Evolutionary conservation across 257 asterid genomes (phyloP).

Genomic region (Scutellaria galericulata): DNA sequence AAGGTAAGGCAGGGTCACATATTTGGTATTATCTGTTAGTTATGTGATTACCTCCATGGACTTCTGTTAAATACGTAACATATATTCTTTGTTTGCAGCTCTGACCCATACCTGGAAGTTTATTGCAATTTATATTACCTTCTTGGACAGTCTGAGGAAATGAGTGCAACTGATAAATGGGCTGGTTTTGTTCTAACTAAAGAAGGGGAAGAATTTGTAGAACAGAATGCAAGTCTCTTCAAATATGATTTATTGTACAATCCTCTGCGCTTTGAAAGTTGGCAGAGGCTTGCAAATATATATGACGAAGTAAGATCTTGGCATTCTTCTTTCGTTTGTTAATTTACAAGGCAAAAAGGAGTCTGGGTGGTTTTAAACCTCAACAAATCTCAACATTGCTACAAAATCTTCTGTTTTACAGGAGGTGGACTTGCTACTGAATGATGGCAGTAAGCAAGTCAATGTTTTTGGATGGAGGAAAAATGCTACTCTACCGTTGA

Average conservation of each 20-base stretch:
- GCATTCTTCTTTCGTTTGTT: constrained; percentile 34
- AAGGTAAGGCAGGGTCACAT: constrained; percentile 51
- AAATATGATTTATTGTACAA: constrained; percentile 92
- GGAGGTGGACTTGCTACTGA: constrained; percentile 98
- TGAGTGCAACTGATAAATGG: constrained; percentile 96
- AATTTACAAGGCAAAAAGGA: constrained; percentile 22
- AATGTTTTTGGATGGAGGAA: constrained; percentile 92
- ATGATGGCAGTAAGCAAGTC: constrained; percentile 98
- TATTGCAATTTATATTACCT: constrained; percentile 86
- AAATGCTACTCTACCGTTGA: constrained; percentile 65
- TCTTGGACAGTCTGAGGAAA: constrained; percentile 92
- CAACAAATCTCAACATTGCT: constrained; percentile 25
- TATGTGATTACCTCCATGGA: constrained; percentile 33
- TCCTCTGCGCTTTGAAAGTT: constrained; percentile 90
- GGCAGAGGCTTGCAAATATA: constrained; percentile 96
- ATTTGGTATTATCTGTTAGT: constrained; percentile 26
- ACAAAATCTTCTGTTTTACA: constrained; percentile 44
- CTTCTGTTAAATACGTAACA: constrained; percentile 27
- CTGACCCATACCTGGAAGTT: constrained; percentile 82
- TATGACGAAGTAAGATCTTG: constrained; percentile 81
- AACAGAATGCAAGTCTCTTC: constrained; percentile 83
- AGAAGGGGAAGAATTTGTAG: constrained; percentile 94
- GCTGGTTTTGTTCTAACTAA: constrained; percentile 96
- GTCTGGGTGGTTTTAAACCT: constrained; percentile 9
- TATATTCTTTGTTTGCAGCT: constrained; percentile 60